A percentile compares a stretch with the other conserved stretches of the same genome.
These are phyloP conservation scores for Draba incana DNA, from an alignment of 345 rosid genomes.

Conservation along the genomic window DNA sequence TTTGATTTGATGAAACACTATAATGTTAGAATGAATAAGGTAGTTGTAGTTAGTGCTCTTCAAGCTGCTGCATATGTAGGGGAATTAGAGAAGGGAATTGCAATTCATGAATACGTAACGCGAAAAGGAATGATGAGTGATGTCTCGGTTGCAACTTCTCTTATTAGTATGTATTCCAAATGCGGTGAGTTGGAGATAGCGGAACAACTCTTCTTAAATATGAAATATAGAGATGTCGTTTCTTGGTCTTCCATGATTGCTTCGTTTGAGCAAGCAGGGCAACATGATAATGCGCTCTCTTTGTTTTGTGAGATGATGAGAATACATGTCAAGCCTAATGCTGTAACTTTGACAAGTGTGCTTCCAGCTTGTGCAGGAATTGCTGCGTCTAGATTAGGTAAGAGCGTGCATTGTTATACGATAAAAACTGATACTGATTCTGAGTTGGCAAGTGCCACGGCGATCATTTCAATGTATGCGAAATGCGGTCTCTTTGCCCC, in stretches of 20 bases:
- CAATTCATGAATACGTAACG: slow-evolving; percentile 45
- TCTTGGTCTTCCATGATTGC: slow-evolving; percentile 67
- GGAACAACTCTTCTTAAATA: slow-evolving; percentile 42
- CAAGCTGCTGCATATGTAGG: slow-evolving; percentile 57
- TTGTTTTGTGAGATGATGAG: slow-evolving; percentile 55
- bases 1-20: slow-evolving; percentile 45
- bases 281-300: slow-evolving; percentile 52
- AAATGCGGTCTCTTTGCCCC: slow-evolving; percentile 49
- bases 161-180: slow-evolving; percentile 62
- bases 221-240: slow-evolving; percentile 50
- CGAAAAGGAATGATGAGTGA: slow-evolving; percentile 48
- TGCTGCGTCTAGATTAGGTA: slow-evolving; percentile 46
- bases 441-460: slow-evolving; percentile 54
- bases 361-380: slow-evolving; percentile 59
- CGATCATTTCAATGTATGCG: slow-evolving; percentile 62
- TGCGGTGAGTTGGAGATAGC: slow-evolving; percentile 54
- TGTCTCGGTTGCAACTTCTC: slow-evolving; percentile 53
- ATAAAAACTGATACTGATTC: slow-evolving; percentile 47
- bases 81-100: slow-evolving; percentile 46
- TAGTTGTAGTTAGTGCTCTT: slow-evolving; percentile 49
- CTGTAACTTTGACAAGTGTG: slow-evolving; percentile 51
- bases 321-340: slow-evolving; percentile 48
- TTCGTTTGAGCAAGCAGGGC: slow-evolving; percentile 54
- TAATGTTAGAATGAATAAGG: slow-evolving; percentile 48
- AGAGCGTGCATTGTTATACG: slow-evolving; percentile 64